Conservation (phyloP, 2,329 filamentous ascomycete species). For the Trichoderma endophyticum region DNA sequence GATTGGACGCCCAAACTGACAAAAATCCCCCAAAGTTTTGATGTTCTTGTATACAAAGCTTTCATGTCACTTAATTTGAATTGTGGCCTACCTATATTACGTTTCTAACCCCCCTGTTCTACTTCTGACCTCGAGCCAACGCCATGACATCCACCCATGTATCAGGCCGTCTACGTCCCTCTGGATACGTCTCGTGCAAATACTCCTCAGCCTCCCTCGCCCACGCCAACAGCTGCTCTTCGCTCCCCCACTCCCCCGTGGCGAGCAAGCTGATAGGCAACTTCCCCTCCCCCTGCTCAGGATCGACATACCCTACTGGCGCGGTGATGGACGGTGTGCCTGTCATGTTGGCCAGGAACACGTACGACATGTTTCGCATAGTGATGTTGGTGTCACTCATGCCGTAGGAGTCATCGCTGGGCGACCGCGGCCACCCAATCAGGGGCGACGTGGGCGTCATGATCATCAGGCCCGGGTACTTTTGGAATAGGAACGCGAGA, state of each 20-base stretch:
- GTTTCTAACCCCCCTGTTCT: not conserved
- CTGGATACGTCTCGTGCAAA: slow-evolving; percentile 46
- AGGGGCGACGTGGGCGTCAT: slow-evolving; percentile 75
- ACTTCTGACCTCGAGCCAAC: slow-evolving; percentile 22
- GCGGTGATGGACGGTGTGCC: slow-evolving; percentile 73
- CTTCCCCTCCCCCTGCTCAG: slow-evolving; percentile 54
- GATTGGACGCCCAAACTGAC: not conserved
- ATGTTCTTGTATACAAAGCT: not conserved
- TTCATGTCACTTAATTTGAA: not conserved
- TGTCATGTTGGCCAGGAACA: slow-evolving; percentile 78
- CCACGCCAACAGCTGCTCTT: slow-evolving; percentile 61
- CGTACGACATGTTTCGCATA: slow-evolving; percentile 79
- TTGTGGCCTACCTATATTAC: not conserved
- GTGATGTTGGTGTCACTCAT: slow-evolving; percentile 69
- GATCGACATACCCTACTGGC: slow-evolving; percentile 69
- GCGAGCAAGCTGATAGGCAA: slow-evolving; percentile 62
- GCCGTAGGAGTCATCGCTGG: slow-evolving; percentile 64
- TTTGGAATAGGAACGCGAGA: slow-evolving; percentile 65
- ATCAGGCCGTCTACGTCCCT: slow-evolving; percentile 48
- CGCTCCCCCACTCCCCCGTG: slow-evolving; percentile 64
- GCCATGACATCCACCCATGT: slow-evolving; percentile 58
- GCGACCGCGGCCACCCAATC: slow-evolving; percentile 65
- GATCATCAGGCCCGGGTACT: slow-evolving; percentile 72
- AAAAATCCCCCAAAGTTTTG: not conserved
- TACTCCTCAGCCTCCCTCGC: slow-evolving; percentile 56